Evolutionary conservation across 495 filamentous ascomycete species (phyloP).

Genomic region (Daldinia decipiens): DNA sequence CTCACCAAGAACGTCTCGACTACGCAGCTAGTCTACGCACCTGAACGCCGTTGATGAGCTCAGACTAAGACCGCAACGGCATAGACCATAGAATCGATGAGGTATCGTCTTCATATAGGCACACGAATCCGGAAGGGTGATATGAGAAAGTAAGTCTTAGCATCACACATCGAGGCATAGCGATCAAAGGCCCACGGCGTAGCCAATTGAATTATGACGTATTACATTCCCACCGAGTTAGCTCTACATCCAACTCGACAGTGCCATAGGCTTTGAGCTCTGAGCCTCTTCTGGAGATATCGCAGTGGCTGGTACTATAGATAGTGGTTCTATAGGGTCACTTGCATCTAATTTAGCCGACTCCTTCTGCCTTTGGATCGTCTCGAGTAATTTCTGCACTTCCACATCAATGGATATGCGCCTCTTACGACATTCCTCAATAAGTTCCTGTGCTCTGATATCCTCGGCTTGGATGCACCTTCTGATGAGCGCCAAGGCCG

Average conservation of each 20-base stretch:
- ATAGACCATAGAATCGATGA: too few species aligned
- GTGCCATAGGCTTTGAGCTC: neutral
- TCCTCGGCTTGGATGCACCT: slow-evolving; percentile 56
- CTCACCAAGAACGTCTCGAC: too few species aligned
- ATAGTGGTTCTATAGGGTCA: neutral
- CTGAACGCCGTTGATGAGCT: too few species aligned
- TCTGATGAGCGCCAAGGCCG: slow-evolving; percentile 53
- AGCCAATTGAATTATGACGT: neutral
- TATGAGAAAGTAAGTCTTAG: neutral
- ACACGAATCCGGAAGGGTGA: too few species aligned
- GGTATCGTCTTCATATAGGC: too few species aligned
- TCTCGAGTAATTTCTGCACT: slow-evolving; percentile 33
- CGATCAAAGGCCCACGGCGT: neutral
- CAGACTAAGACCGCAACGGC: too few species aligned
- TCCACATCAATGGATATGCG: slow-evolving; percentile 42
- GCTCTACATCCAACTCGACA: slow-evolving; percentile 19
- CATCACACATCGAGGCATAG: neutral
- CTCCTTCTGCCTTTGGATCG: slow-evolving; percentile 16
- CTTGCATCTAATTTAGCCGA: neutral
- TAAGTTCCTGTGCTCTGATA: slow-evolving; percentile 54
- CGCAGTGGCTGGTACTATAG: neutral
- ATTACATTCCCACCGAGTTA: neutral
- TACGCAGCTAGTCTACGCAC: too few species aligned
- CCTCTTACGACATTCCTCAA: slow-evolving; percentile 52
- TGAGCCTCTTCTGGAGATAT: neutral